Evolutionary conservation across 2,329 filamentous ascomycete species (phyloP).

Genomic region (Diaporthe citriasiana): DNA sequence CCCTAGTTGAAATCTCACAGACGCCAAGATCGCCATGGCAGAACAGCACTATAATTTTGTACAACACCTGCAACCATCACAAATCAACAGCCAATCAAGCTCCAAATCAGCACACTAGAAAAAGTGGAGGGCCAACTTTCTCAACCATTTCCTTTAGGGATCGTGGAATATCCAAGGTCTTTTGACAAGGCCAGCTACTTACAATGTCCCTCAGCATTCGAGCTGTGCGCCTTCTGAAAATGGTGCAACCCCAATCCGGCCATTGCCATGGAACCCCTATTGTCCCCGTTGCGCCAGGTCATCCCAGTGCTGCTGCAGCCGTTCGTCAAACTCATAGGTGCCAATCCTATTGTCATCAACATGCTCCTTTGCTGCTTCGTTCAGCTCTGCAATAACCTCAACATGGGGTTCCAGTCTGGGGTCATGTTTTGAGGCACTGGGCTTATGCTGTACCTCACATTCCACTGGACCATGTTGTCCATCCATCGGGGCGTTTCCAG

Average conservation of each 20-base stretch:
- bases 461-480: background rate
- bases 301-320: background rate
- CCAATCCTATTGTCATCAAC: background rate
- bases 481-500: background rate
- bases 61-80: background rate
- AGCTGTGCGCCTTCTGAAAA: background rate
- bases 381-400: background rate
- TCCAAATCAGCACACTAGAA: background rate
- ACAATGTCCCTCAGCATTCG: background rate
- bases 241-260: background rate
- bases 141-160: background rate
- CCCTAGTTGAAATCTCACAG: background rate
- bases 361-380: background rate
- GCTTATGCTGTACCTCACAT: background rate
- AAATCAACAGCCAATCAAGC: too few relatives aligned
- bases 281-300: background rate
- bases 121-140: background rate
- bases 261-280: background rate
- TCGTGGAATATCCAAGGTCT: background rate
- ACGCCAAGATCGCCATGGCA: background rate
- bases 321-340: background rate
- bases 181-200: background rate
- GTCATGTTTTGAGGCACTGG: background rate
- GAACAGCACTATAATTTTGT: background rate
- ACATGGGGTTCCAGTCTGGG: background rate